A percentile compares a stretch with the other conserved stretches of the same genome.
Evolutionary conservation across 148 eudicot species (phyloP).

Genomic region (Vaccinium vitisidaea): DNA sequence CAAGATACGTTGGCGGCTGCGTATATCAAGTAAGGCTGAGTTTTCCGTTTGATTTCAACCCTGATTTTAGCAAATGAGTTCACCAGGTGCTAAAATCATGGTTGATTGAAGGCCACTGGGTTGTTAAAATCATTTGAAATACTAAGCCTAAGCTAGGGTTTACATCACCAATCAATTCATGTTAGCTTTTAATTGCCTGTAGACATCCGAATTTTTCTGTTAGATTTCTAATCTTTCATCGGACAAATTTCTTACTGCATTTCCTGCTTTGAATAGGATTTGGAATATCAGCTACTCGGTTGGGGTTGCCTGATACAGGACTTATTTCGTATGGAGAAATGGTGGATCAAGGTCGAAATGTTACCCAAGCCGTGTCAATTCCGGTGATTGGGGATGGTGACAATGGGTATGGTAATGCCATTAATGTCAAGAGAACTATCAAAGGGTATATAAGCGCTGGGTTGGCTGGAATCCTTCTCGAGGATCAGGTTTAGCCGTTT

Average conservation of each 20-base stretch:
- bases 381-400: slow-evolving; percentile 96
- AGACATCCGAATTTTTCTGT: neutral
- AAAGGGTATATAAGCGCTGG: slow-evolving; percentile 88
- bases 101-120: too few relatives aligned
- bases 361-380: slow-evolving; percentile 82
- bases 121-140: too few relatives aligned
- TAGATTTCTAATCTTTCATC: neutral
- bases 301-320: slow-evolving; percentile 92
- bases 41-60: too few relatives aligned
- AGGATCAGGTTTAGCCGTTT: slow-evolving; percentile 69
- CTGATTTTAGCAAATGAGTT: too few relatives aligned
- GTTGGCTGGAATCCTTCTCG: slow-evolving; percentile 95
- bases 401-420: slow-evolving; percentile 92
- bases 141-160: too few relatives aligned
- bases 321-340: slow-evolving; percentile 91
- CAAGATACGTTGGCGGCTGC: too few relatives aligned
- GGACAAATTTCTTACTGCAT: slow-evolving; percentile 4
- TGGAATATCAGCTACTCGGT: slow-evolving; percentile 86
- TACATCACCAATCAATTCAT: neutral
- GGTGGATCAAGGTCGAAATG: slow-evolving; percentile 87
- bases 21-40: too few relatives aligned
- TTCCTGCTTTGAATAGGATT: slow-evolving; percentile 50
- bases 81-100: too few relatives aligned
- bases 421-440: slow-evolving; percentile 96
- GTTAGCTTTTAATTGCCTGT: neutral